phyloP scores from a whole-genome alignment of 352 stramenopile species.

The Albugo laibachii region DNA sequence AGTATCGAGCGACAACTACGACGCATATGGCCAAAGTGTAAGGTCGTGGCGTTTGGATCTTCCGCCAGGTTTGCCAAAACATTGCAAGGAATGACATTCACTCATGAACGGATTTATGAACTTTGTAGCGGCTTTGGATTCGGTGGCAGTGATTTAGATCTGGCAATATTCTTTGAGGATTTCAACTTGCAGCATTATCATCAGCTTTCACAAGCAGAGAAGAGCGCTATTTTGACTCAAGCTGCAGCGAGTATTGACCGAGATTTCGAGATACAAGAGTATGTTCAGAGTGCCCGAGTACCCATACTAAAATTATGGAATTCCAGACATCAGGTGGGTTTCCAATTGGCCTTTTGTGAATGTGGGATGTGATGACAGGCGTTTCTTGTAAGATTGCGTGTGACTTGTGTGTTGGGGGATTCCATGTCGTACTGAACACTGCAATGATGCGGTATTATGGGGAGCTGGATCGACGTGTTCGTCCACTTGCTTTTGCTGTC shows the following conservation, averaged over 20 bases:
- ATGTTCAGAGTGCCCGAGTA: constrained; percentile 47
- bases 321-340: constrained; percentile 17
- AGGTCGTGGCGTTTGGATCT: constrained; percentile 49
- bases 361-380: background rate
- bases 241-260: constrained; percentile 19
- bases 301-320: constrained; percentile 71
- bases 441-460: constrained; percentile 54
- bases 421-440: constrained; percentile 59
- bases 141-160: constrained; percentile 55
- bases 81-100: constrained; percentile 2
- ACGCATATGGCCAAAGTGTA: constrained; percentile 33
- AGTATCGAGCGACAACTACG: constrained; percentile 32
- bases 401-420: constrained; percentile 52
- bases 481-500: constrained; percentile 88
- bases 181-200: constrained; percentile 27
- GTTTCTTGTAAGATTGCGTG: constrained; percentile 22
- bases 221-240: constrained; percentile 28
- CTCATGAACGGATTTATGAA: background rate
- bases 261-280: constrained; percentile 43
- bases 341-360: background rate
- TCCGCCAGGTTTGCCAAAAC: constrained; percentile 32
- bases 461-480: constrained; percentile 50
- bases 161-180: constrained; percentile 69
- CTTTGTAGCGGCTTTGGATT: constrained; percentile 47
- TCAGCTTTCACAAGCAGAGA: constrained; percentile 34